Base-by-base conservation (phyloP, 2,329 filamentous ascomycete genomes). In the Paecilomyces sp. region DNA sequence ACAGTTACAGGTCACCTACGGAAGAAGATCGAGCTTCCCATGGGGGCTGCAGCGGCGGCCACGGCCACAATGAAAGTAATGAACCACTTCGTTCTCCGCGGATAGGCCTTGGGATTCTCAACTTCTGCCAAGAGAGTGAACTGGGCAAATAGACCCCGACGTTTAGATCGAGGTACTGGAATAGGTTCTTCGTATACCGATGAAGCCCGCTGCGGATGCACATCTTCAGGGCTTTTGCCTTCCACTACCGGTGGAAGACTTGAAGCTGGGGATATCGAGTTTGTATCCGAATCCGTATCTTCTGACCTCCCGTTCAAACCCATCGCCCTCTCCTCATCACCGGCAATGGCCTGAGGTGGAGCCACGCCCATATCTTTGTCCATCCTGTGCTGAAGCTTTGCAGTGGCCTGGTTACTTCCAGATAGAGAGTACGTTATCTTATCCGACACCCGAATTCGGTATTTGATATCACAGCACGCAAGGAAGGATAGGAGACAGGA, bases 21-120 rank as follows among this genome's bases (percentile, higher is more conserved):
- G 66, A 93, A 88, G 60, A 96, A 86, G 58, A 96, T 92, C 1
- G 88, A 85, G 30, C 89, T 92, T 0, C 92, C 92, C 77, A 96
- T 85, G 0, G 92, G 92, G 0, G 89, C 91, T 0, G 85, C 89
- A 13, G 88, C 86, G 1, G 85, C 91, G 2, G 91, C 91, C 15
- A 92, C 70, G 1, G 91, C 88, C 54, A 96, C 84, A 55, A 93
- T 83, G 36, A 85, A 79, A 0, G 92, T 96, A 64, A 97, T 86
- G 61, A 85, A 82, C 92, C 92, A 96, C 84, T 96, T 96, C 13
- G 85, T 90, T 56, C 77, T 82, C 34, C 84, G 83, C 11, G 82
- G 77, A 70, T 96, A 96, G 56, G 90, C 83, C 61, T 87, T 86
- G 0, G 92, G 89, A 33, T 87, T 81, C 54, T 90, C 85, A 13